Conservation (phyloP, 1,139 yeast genomes). For the Arxiozyma slooffiae region DNA sequence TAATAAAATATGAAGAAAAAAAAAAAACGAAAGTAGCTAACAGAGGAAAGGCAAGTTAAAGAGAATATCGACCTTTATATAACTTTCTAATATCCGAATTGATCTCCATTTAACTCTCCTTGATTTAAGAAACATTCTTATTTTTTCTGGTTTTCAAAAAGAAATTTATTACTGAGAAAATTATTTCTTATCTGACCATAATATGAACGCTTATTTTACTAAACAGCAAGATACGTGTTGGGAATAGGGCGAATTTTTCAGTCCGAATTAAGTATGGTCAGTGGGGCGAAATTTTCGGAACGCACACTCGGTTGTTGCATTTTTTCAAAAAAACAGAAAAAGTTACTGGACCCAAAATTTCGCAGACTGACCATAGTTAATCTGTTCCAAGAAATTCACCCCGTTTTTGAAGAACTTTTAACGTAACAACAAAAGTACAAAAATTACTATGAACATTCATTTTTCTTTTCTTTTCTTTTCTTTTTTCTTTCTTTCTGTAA, state of each 20-base stretch:
- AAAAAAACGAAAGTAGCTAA: background rate
- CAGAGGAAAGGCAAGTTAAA: background rate
- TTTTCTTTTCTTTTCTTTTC: background rate
- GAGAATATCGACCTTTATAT: background rate
- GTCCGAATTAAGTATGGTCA: background rate
- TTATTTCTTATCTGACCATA: slow-evolving; percentile 2
- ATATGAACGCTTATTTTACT: background rate
- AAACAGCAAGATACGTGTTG: background rate
- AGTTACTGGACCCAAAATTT: slow-evolving; percentile 2
- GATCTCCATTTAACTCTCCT: background rate
- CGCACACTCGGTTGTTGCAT: background rate
- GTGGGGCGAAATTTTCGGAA: background rate
- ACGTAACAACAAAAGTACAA: background rate
- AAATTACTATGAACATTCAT: background rate
- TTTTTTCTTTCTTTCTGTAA: background rate
- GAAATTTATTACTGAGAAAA: background rate
- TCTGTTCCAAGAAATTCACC: slow-evolving; percentile 7
- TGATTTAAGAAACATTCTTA: too few species aligned
- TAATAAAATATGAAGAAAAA: too few species aligned
- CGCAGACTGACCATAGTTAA: slow-evolving; percentile 10
- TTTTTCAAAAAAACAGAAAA: background rate
- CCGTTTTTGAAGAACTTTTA: background rate
- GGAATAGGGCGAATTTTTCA: slow-evolving; percentile 5
- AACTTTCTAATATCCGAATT: background rate
- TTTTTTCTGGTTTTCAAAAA: background rate